Evolutionary conservation across 495 filamentous ascomycete genomes (phyloP).

Genomic region (Zalerion maritima): DNA sequence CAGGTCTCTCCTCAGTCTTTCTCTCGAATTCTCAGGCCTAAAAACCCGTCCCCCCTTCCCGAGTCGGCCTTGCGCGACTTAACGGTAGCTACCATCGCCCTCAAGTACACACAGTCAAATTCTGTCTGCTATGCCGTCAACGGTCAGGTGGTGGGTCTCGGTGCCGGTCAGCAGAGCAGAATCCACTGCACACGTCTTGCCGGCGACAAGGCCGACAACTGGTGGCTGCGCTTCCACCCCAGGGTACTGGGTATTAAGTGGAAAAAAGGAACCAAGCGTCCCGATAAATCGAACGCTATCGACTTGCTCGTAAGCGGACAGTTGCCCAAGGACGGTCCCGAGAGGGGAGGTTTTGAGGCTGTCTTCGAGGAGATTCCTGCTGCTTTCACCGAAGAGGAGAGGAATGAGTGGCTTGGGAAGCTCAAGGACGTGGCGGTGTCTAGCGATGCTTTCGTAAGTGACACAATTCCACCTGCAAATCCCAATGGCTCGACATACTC

Average conservation of each 20-base stretch:
- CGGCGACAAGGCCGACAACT: constrained; percentile 98
- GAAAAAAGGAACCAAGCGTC: constrained; percentile 91
- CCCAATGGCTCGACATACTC: background rate
- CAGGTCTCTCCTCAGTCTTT: constrained; percentile 77
- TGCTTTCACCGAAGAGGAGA: constrained; percentile 72
- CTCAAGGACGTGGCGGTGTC: constrained; percentile 71
- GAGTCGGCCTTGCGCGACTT: constrained; percentile 77
- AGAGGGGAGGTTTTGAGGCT: constrained; percentile 73
- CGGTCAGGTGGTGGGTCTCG: constrained; percentile 85
- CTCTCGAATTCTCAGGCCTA: constrained; percentile 67
- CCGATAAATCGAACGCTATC: constrained; percentile 96
- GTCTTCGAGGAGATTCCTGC: constrained; percentile 85
- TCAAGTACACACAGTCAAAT: constrained; percentile 98
- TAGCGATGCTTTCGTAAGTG: constrained; percentile 88
- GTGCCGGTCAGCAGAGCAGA: constrained; percentile 90
- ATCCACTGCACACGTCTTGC: constrained; percentile 97
- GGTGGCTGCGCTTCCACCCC: constrained; percentile 97
- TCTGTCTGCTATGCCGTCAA: constrained; percentile 95
- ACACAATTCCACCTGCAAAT: background rate
- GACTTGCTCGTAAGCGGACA: constrained; percentile 83
- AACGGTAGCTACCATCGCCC: constrained; percentile 86
- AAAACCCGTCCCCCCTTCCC: constrained; percentile 54
- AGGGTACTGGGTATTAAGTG: constrained; percentile 76
- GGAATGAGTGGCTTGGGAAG: constrained; percentile 66
- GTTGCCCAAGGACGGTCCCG: constrained; percentile 63